Conservation (phyloP, 805 yeast species). For the Saturnispora saitoi region DNA sequence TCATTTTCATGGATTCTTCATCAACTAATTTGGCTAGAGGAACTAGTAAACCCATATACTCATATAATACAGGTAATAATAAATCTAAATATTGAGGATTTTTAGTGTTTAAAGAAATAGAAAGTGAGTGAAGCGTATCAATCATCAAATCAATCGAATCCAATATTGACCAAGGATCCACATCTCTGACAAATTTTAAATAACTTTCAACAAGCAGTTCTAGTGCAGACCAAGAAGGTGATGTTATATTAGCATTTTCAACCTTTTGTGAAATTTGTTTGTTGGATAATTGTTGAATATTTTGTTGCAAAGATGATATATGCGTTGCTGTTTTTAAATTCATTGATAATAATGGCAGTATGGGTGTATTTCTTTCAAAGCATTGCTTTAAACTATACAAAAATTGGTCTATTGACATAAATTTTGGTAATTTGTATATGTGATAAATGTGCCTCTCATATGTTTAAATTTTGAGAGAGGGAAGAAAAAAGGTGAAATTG, state of each 20-base stretch:
- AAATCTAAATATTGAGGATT: constrained; percentile 21
- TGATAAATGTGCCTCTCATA: background rate
- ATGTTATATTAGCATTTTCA: constrained; percentile 25
- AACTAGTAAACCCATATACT: constrained; percentile 30
- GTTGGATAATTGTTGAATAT: constrained; percentile 18
- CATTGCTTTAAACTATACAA: background rate
- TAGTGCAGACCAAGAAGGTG: constrained; percentile 36
- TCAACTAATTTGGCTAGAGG: constrained; percentile 40
- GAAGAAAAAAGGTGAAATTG: background rate
- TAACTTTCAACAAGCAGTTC: constrained; percentile 36
- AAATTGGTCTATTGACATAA: constrained; percentile 1
- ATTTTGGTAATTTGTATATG: background rate
- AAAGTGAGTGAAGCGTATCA: constrained; percentile 36
- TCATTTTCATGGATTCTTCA: constrained; percentile 31
- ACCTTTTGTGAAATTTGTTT: constrained; percentile 21
- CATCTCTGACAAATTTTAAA: constrained; percentile 36
- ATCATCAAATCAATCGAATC: constrained; percentile 49
- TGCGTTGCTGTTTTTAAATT: constrained; percentile 9
- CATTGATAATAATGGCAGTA: background rate
- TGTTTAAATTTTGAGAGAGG: background rate
- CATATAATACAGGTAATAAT: constrained; percentile 31
- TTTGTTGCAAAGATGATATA: constrained; percentile 22
- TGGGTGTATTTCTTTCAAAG: background rate
- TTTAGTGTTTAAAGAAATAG: constrained; percentile 41
- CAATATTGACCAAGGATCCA: constrained; percentile 48